Evolutionary conservation across 768 basidiomycete genomes (phyloP), one percentile per base, ranked within the genome.

Genomic region (Ramaria sp.): DNA sequence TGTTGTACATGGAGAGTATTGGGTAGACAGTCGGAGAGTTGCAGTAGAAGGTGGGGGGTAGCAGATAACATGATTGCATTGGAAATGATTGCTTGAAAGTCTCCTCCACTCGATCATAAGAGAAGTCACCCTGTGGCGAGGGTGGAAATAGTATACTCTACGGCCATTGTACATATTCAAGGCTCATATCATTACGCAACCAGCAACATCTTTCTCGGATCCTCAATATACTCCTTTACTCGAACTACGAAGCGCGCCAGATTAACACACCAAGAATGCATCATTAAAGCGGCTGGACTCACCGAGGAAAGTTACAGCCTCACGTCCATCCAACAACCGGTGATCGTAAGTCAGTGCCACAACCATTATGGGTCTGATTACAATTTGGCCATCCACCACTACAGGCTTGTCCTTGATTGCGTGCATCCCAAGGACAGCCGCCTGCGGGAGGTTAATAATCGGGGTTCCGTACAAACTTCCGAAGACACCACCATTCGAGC

Each of bases 401-500:
- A 88, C 90, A 7, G 88, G 80, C 58, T 77, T 81, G 61, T 95
- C 93, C 67, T 92, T 93, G 74, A 96, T 93, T 20, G 89, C 65
- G 70, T 99, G 95, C 90, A 98, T 97, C 57, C 88, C 94, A 52
- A 99, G 81, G 6, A 97, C 92, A 50, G 93, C 95, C 22, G 92
- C 71, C 67, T 97, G 95, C 3, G 94, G 95, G 43, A 94, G 74
- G 75, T 97, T 98, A 72, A 98, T 95, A 65, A 99, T 99, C 36
- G 95, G 95, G n/a, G 95, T 99, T 38, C 95, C 95, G 64, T 85
- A 96, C 48, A 99, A 73, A 48, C 91, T 95, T 42, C 95, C 95
- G 64, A 99, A 99, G 66, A 99, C 95, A 62, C 95, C 95, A 43
- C 95, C 96, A 65, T 99, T 99, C 38, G 96, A 98, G 69, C 92